Conservation (phyloP, 2,329 filamentous ascomycete genomes). For the Botrytis medusae region DNA sequence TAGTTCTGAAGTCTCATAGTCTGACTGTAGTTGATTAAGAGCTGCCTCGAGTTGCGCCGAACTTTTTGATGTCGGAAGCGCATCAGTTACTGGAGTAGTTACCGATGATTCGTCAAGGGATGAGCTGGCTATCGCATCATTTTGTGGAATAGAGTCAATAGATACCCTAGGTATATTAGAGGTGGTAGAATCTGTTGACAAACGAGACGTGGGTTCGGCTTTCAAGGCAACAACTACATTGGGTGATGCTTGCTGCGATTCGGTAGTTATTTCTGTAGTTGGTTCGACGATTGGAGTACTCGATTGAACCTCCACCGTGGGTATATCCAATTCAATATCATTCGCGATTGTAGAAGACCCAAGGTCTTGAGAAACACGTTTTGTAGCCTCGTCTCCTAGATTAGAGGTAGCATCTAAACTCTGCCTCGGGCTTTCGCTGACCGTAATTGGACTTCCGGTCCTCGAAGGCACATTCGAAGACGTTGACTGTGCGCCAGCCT, state of each 20-base stretch:
- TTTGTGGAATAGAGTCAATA: slow-evolving; percentile 30
- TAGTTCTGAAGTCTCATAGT: slow-evolving; percentile 36
- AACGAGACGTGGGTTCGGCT: slow-evolving; percentile 32
- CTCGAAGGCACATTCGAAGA: slow-evolving; percentile 51
- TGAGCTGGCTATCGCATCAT: slow-evolving; percentile 31
- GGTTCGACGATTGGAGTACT: slow-evolving; percentile 18
- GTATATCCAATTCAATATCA: slow-evolving; percentile 15
- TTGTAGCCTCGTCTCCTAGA: slow-evolving; percentile 19
- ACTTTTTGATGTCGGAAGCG: slow-evolving; percentile 22
- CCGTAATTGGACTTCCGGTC: slow-evolving; percentile 52
- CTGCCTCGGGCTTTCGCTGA: slow-evolving; percentile 44
- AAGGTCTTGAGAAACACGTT: slow-evolving; percentile 16
- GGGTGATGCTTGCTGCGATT: slow-evolving; percentile 22
- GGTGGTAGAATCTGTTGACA: slow-evolving; percentile 35
- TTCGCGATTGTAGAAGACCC: not conserved
- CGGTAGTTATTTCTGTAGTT: not conserved
- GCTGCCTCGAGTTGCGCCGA: slow-evolving; percentile 43
- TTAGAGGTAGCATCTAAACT: slow-evolving; percentile 45
- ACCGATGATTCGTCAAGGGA: slow-evolving; percentile 37
- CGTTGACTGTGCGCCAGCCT: slow-evolving; percentile 50
- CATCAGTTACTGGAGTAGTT: not conserved
- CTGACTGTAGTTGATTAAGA: slow-evolving; percentile 41
- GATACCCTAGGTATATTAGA: slow-evolving; percentile 34
- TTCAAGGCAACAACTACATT: slow-evolving; percentile 22
- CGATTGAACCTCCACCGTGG: slow-evolving; percentile 27